Base-by-base conservation (phyloP, 306 rosid genomes). In the Fragaria vesca region DNA sequence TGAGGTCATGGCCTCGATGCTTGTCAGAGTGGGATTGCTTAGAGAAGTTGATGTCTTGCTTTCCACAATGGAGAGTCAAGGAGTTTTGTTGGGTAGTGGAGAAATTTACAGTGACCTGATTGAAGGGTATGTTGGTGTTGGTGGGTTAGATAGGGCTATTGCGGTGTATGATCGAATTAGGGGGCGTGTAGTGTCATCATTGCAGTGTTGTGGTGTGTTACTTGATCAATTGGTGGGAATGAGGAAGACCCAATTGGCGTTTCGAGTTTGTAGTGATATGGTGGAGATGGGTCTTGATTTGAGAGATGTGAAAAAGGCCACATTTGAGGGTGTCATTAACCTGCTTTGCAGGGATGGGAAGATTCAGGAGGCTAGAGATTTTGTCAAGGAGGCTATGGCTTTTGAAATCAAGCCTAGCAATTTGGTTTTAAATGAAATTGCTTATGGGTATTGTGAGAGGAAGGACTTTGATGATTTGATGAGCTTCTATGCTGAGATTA, bases 361-460 rank as follows among this genome's bases (percentile, higher is more conserved):
- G 82, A 78, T 91, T 87, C 96, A 75, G 71, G 90, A 90, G 85
- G 97, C 94, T 3, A 92, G 97, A 72, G 86, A 78, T 70, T 80
- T 95, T 83, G 87, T 91, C 76, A 87, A 89, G 85, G 93, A 85
- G 87, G 86, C 84, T 58, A 63, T 85, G 81, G 80, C 74, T 70
- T 82, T 73, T 8, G 82, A 83, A 24, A 81, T 71, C 72, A 83
- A 77, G 82, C 84, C 86, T 73, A 87, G 86, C 63, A 47, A 81
- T 42, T 80, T 77, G 20, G 84, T 87, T 82, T 81, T 87, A 46
- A 86, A 91, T 87, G 96, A 86, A 71, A 77, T 93, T 86, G 89
- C 92, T 32, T 78, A 68, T 76, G 93, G 93, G 46, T 92, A 93
- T 81, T 93, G 99, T 86, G 90, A 92, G 78, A 91, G 86, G 91